A percentile compares a stretch with the other conserved stretches of the same genome.
Conservation (phyloP, 2,329 filamentous ascomycete species). For the Neonectria coccinea region DNA sequence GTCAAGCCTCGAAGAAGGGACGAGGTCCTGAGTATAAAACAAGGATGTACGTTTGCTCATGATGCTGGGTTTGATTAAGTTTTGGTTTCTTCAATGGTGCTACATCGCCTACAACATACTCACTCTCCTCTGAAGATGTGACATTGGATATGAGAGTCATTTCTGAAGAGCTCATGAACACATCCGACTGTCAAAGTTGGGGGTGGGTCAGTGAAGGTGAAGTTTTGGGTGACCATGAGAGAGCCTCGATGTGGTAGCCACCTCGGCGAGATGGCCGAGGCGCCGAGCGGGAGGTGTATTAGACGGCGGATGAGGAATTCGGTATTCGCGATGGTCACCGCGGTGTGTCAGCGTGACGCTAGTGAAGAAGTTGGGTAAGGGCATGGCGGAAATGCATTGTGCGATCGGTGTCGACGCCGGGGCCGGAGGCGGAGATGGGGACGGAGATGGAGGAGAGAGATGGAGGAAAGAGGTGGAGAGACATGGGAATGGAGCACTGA, state of each 20-base stretch:
- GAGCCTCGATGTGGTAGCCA: no score
- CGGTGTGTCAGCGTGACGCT: constrained; percentile 21
- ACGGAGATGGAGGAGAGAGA: constrained; percentile 6
- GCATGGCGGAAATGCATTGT: constrained; percentile 12
- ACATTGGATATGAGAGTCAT: neutral
- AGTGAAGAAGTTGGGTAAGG: neutral
- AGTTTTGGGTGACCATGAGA: neutral
- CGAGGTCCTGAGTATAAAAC: constrained; percentile 17
- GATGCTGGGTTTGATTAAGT: constrained; percentile 2
- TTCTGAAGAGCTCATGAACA: neutral
- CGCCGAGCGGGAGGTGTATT: neutral
- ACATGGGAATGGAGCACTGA: neutral
- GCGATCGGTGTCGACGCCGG: constrained; percentile 12
- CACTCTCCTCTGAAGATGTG: neutral
- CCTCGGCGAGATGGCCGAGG: constrained; percentile 30
- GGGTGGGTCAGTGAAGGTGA: neutral
- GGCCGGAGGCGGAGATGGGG: no score
- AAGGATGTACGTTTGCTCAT: constrained; percentile 22
- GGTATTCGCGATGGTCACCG: constrained; percentile 19
- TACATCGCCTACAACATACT: neutral
- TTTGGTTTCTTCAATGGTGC: constrained; percentile 1
- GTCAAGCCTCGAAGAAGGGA: constrained; percentile 17
- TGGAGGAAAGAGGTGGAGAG: neutral
- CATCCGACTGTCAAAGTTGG: neutral
- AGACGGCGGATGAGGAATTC: neutral